These are phyloP conservation scores for Cronartium quercuum DNA, from an alignment of 1,284 basidiomycete species.

Conservation along the genomic window DNA sequence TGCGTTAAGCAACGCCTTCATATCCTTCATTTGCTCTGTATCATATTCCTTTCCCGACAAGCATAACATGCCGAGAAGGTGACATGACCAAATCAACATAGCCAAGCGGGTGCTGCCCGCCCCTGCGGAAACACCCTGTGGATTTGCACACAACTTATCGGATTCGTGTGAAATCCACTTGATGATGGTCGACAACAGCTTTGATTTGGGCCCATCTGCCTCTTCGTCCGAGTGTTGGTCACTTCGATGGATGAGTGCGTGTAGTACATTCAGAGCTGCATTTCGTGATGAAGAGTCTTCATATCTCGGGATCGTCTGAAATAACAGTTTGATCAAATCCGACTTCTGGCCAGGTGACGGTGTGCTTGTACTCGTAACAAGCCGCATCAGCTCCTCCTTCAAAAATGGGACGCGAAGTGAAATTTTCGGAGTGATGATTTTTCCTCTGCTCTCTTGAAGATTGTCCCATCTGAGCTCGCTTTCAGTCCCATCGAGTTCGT, in stretches of 20 bases:
- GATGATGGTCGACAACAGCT: conserved; percentile 18
- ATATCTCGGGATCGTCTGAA: conserved; percentile 37
- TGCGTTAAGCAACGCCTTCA: conserved; percentile 7
- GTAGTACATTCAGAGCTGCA: conserved; percentile 21
- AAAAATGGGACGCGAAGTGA: conserved; percentile 34
- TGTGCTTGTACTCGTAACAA: neutral
- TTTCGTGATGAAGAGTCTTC: conserved; percentile 33
- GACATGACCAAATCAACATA: conserved; percentile 30
- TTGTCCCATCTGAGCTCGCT: conserved; percentile 19
- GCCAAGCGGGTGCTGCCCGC: conserved; percentile 33
- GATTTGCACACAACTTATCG: conserved; percentile 9
- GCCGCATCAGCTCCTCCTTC: conserved; percentile 11
- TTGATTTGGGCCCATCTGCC: neutral
- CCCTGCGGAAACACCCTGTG: conserved; percentile 9
- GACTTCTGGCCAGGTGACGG: neutral
- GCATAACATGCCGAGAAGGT: conserved; percentile 10
- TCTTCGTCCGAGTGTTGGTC: neutral
- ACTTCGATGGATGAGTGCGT: conserved; percentile 20
- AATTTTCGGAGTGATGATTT: conserved; percentile 33
- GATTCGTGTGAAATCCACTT: conserved; percentile 36
- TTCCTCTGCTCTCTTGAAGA: conserved; percentile 11
- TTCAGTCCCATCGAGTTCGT: neutral
- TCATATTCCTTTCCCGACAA: neutral
- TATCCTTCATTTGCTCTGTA: neutral
- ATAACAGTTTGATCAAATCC: conserved; percentile 33